Evolutionary conservation across 805 yeast species (phyloP).

Genomic region (Ogataea salicorniae): DNA sequence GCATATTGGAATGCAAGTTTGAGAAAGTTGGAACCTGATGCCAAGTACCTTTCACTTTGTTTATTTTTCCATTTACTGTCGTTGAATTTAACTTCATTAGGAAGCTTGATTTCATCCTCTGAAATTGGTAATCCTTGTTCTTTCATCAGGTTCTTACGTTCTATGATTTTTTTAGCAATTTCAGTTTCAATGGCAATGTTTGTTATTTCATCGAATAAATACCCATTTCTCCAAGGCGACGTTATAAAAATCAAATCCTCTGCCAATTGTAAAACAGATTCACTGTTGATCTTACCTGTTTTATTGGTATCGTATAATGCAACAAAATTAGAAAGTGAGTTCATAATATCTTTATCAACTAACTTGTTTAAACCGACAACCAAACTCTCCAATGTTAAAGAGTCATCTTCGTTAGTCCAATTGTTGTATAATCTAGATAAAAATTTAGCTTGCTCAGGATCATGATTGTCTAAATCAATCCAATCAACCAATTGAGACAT

Average conservation of each 20-base stretch:
- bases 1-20: slow-evolving; percentile 90
- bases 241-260: slow-evolving; percentile 84
- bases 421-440: slow-evolving; percentile 56
- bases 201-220: slow-evolving; percentile 58
- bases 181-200: slow-evolving; percentile 57
- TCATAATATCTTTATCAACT: slow-evolving; percentile 70
- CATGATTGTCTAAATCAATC: slow-evolving; percentile 39
- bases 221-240: slow-evolving; percentile 78
- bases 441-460: slow-evolving; percentile 39
- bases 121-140: slow-evolving; percentile 28
- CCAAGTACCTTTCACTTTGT: slow-evolving; percentile 74
- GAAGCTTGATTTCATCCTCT: slow-evolving; percentile 42
- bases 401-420: slow-evolving; percentile 64
- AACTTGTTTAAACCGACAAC: slow-evolving; percentile 68
- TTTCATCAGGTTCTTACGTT: slow-evolving; percentile 31
- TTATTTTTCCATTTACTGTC: slow-evolving; percentile 54
- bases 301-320: slow-evolving; percentile 61
- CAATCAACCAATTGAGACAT: slow-evolving; percentile 80
- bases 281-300: slow-evolving; percentile 63
- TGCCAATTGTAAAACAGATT: slow-evolving; percentile 75
- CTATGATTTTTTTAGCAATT: slow-evolving; percentile 57
- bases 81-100: slow-evolving; percentile 58
- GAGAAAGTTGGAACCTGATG: slow-evolving; percentile 82
- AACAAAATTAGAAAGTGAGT: slow-evolving; percentile 72
- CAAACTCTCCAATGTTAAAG: slow-evolving; percentile 62